Conservation (phyloP, 179 eudicot genomes). For the Heliamphora pulchella region DNA sequence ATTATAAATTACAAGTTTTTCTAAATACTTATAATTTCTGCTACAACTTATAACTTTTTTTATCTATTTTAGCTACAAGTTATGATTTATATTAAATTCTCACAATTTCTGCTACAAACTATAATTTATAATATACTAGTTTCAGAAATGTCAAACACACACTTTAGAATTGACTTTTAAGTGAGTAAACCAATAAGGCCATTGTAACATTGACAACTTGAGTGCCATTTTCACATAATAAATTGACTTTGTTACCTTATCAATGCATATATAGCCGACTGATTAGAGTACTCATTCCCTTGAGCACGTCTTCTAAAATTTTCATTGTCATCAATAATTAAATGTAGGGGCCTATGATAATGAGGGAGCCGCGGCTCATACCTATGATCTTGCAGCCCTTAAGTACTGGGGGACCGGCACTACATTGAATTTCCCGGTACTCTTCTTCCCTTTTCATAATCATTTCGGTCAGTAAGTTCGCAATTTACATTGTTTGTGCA, state of each 20-base stretch:
- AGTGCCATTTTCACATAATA: not conserved
- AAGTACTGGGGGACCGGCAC: conserved; percentile 81
- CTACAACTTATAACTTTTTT: too few species aligned
- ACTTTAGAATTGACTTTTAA: too few species aligned
- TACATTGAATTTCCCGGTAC: conserved; percentile 69
- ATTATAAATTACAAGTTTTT: too few species aligned
- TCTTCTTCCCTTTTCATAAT: not conserved
- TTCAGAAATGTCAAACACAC: too few species aligned
- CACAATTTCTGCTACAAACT: too few species aligned
- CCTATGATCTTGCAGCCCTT: conserved; percentile 91
- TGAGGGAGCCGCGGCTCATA: conserved; percentile 81
- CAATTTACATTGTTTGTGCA: not conserved
- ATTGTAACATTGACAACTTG: not conserved
- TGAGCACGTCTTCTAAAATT: not conserved
- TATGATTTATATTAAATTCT: too few species aligned
- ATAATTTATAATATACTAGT: too few species aligned
- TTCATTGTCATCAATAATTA: not conserved
- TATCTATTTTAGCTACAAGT: too few species aligned
- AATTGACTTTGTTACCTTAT: not conserved
- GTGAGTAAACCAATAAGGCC: not conserved
- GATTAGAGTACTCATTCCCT: not conserved
- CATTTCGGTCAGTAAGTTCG: not conserved
- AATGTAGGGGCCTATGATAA: conserved; percentile 81
- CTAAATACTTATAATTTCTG: too few species aligned
- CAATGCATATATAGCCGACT: not conserved